phyloP scores from a whole-genome alignment of 306 rosid genomes.

The Hippophae gyantsensis region DNA sequence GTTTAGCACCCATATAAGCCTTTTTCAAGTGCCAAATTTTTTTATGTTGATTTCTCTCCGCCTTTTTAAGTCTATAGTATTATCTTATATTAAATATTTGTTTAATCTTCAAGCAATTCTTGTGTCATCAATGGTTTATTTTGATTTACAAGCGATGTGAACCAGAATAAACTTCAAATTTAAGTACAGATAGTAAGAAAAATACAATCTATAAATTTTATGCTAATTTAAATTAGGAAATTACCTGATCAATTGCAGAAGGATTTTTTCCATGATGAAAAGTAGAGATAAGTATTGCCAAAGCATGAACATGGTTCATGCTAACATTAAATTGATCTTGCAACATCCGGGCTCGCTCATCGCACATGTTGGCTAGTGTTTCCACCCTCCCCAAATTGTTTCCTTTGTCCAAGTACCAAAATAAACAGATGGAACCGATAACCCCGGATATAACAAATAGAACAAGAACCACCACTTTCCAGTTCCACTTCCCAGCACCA shows the following conservation, averaged over 20 bases:
- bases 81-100: no score
- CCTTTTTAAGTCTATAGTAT: no score
- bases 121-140: no score
- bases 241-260: constrained; percentile 88
- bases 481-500: constrained; percentile 71
- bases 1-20: no score
- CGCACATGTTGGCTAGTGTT: constrained; percentile 89
- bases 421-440: constrained; percentile 49
- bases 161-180: no score
- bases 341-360: constrained; percentile 93
- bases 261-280: constrained; percentile 88
- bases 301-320: constrained; percentile 89
- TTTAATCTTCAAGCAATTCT: no score
- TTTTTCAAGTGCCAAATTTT: no score
- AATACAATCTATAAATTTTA: no score
- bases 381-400: constrained; percentile 52
- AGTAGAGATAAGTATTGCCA: constrained; percentile 88
- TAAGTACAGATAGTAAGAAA: no score
- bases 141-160: no score
- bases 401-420: constrained; percentile 44
- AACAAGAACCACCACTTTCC: constrained; percentile 28
- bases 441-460: constrained; percentile 46
- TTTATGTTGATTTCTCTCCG: no score
- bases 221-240: not conserved
- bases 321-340: constrained; percentile 97